Evolutionary conservation across 2,329 filamentous ascomycete species (phyloP).

Genomic region (Pestalotiopsis sp.): DNA sequence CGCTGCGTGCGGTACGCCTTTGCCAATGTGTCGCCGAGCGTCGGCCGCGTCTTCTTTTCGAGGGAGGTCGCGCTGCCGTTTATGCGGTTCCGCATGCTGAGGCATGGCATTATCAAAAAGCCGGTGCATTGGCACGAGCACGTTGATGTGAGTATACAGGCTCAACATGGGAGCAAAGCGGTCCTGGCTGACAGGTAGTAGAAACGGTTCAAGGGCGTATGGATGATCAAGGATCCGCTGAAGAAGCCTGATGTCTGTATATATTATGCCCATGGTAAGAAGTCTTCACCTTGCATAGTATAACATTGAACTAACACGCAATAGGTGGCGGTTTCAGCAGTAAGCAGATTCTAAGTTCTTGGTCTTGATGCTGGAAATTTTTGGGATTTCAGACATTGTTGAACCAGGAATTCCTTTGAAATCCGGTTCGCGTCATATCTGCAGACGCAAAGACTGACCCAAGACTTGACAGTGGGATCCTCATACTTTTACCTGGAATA

Average conservation of each 20-base stretch:
- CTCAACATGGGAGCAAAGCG: no score
- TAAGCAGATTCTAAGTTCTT: neutral
- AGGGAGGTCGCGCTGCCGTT: conserved; percentile 75
- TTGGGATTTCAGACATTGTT: no score
- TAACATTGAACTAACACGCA: conserved; percentile 20
- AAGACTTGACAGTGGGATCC: conserved; percentile 63
- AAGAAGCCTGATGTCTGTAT: conserved; percentile 74
- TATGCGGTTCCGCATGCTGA: conserved; percentile 73
- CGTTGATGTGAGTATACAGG: conserved; percentile 31
- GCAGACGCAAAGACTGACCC: neutral
- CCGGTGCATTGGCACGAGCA: conserved; percentile 67
- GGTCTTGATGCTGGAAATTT: no score
- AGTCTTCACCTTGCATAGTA: neutral
- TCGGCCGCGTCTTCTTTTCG: conserved; percentile 78
- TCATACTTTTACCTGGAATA: conserved; percentile 86
- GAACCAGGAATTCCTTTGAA: no score
- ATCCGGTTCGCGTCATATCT: neutral
- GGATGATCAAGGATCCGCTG: conserved; percentile 66
- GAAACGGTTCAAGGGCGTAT: conserved; percentile 65
- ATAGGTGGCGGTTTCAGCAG: conserved; percentile 76
- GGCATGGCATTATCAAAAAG: conserved; percentile 67
- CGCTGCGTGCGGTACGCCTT: conserved; percentile 81
- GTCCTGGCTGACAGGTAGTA: no score
- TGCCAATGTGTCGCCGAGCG: conserved; percentile 66
- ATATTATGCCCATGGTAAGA: conserved; percentile 77